Evolutionary conservation across 1,284 basidiomycete species (phyloP), one percentile per base, ranked within the genome.

Genomic region (Cryptococcus deneoformans): DNA sequence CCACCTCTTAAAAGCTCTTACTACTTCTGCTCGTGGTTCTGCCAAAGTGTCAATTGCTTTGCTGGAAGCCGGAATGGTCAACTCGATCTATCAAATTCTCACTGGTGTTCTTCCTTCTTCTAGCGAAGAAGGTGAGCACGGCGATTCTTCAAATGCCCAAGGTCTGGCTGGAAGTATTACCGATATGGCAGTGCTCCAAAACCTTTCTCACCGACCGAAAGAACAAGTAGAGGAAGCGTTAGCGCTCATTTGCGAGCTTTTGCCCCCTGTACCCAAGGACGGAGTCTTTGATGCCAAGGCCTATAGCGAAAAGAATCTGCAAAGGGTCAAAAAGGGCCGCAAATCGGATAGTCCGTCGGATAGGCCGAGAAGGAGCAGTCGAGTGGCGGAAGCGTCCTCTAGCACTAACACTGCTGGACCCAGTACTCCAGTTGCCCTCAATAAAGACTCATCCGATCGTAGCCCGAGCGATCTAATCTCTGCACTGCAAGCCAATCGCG

Each of bases 181-280:
- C 4, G 94, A 98, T 74, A 94, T 98, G 90, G 89, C 91, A 6
- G 90, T 99, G 39, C 90, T 98, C 85, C 92, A 98, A 79, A 98
- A 95, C 73, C 80, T 99, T 39, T 92, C 93, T 0, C 92, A 97
- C 75, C 84, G 93, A 42, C 90, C 95, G 9, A 98, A 98, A 79
- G 95, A 98, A 65, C 93, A 96, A 74, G 85, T 97, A 6, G 92
- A 96, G 77, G 93, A 97, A 77, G 87, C 90, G 0, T 80, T 97
- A 34, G 87, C 87, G 61, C 82, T 97, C 16, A 82, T 94, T 29
- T 89, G 88, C 40, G 94, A 97, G 72, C 78, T 97, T 14, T 84
- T 97, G 77, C 94, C 94, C 0, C 90, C 94, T 7, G 77, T 93
- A 35, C 90, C 93, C 0, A 39, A 67, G 86, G 92, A 96, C 75